Evolutionary conservation across 306 rosid species (phyloP), one percentile per base, ranked within the genome.

Genomic region (Vicia faba): DNA sequence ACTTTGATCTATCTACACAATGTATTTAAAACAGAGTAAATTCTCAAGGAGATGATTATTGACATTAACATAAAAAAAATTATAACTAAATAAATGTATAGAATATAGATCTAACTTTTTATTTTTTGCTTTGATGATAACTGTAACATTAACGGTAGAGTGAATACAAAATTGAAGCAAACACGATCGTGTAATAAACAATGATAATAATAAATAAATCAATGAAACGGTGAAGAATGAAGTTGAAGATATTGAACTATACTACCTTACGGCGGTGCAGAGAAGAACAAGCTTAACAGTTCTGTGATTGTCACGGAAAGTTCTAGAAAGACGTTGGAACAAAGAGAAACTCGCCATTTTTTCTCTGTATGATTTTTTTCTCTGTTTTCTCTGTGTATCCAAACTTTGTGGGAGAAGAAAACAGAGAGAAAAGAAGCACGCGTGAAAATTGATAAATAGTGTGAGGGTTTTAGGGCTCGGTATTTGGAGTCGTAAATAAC

Each of bases 241-340:
- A 57, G 49, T 7, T 9, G 46, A 29, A 43, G 46, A 60, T 5
- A 41, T 2, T 3, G 20, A 6, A 6, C 13, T 3, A 35, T 83
- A 25, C 28, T 25, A 93, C 99, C 97, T 78, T 46, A 88, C 78
- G 66, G 96, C 73, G 71, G 96, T 71, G 85, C 88, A 73, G 66
- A 93, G 75, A 10, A 90, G 74, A 1, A 90, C 83, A 20, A 90
- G 44, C 75, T 83, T 85, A 4, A 88, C 51, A 40, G 79, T 77
- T n/a, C 82, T 80, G 19, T 82, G 84, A 18, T 84, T 39, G 20
- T 82, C 87, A 48, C 45, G 84, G 75, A 84, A 79, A 36, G 85
- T 49, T 67, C 45, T 73, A 46, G 91, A 86, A 69, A 88, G 59
- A 70, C 84, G 86, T 11, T 62, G 23, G 53, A 59, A 81, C 71